These are phyloP conservation scores for Cudoniella acicularis DNA, from an alignment of 495 filamentous ascomycete species.

Conservation along the genomic window DNA sequence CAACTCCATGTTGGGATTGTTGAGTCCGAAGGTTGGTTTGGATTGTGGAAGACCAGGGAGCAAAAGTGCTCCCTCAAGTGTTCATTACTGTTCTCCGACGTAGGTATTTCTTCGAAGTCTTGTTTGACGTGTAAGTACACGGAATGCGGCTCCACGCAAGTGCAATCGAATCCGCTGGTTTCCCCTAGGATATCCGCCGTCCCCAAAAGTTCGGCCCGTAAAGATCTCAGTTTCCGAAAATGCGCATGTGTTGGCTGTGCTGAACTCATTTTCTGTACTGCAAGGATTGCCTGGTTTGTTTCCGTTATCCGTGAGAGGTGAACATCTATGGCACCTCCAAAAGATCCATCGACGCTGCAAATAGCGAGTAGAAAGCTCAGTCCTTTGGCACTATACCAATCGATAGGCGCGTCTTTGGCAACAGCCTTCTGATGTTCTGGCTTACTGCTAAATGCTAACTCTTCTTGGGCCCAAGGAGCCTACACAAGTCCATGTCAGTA, in stretches of 20 bases:
- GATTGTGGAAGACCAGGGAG: no score
- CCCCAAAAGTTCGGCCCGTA: not conserved
- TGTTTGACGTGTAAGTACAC: not conserved
- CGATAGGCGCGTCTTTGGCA: no score
- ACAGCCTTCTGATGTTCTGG: no score
- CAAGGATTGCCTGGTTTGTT: not conserved
- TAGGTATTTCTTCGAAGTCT: not conserved
- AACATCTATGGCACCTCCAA: not conserved
- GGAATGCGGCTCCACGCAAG: not conserved
- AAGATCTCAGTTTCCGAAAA: not conserved
- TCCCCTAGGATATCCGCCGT: not conserved
- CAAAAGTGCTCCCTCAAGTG: no score
- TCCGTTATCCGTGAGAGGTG: not conserved
- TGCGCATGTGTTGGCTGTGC: not conserved
- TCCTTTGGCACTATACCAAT: no score
- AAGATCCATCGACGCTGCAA: not conserved
- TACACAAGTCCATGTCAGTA: no score
- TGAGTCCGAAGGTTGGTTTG: no score
- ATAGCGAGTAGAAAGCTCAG: not conserved
- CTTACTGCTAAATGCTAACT: no score
- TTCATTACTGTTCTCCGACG: no score
- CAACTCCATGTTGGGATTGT: no score
- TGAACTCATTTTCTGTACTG: not conserved
- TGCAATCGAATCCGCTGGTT: not conserved
- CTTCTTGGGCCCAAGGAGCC: no score